Base-by-base conservation (phyloP, 2,329 filamentous ascomycete genomes). In the Penicillium sclerotigenum region DNA sequence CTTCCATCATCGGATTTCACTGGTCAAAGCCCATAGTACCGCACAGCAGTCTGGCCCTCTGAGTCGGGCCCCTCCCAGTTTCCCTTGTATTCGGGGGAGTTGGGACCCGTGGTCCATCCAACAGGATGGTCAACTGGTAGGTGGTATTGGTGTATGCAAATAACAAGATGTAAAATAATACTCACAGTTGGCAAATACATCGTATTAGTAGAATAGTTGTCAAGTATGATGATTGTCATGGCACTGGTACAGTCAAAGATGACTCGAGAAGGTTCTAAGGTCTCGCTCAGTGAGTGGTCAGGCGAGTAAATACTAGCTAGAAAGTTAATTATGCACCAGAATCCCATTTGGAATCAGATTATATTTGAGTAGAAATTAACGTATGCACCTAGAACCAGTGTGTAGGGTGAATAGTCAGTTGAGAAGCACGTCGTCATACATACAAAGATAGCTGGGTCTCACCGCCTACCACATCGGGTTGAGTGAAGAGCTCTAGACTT, bases 401-500 rank as follows among this genome's bases (percentile, higher is more conserved):
- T 26, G 9, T 3, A 13, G 41, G 41, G 24, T 14, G n/a, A 54
- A 42, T 16, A 18, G 11, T 28, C 11, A 4, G 13, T 26, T 10
- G 18, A 13, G 28, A 26, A 31, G 16, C n/a, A 34, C 11, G 4
- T 47, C 51, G 46, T 54, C 46, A 54, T 52, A 33, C 13, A 46
- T 34, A 26, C 20, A 41, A 28, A 26, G 10, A 24, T 16, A 37
- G 20, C n/a, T 36, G 18, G 6, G 8, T 11, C 42, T 56, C 53
- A 56, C 53, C 53, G 53, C 53, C 53, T 56, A 18, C 41, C 26
- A 24, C 3, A 47, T 46, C 16, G 8, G 10, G 34, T 28, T 33
- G 53, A 22, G n/a, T 34, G 26, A 33, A 56, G 28, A 56, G 53
- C 53, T 56, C 47, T 33, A 36, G 34, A 45, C 37, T 36, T 42